phyloP scores from a whole-genome alignment of 106 monocot genomes.

The Apostasia ramifera region DNA sequence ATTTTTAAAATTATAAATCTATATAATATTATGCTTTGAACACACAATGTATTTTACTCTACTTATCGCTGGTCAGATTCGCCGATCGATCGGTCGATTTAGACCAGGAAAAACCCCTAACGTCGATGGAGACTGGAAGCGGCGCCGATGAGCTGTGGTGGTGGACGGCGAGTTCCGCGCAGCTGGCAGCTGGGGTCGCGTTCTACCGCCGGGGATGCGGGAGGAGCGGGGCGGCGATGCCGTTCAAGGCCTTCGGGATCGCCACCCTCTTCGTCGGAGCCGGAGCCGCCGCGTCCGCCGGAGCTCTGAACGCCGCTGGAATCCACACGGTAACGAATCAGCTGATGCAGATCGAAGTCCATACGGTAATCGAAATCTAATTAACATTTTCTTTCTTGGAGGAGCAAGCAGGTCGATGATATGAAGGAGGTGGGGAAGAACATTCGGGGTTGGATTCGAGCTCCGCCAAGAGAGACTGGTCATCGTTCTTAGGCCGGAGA shows the following conservation, averaged over 20 bases:
- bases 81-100: not conserved
- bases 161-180: constrained; percentile 76
- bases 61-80: too few relatives aligned
- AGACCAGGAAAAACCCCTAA: not conserved
- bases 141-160: constrained; percentile 50
- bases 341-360: too few relatives aligned
- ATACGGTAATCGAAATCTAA: not conserved
- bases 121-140: constrained; percentile 2
- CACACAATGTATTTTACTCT: too few relatives aligned
- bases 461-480: constrained; percentile 21
- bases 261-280: constrained; percentile 83
- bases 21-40: too few relatives aligned
- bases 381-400: not conserved
- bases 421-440: constrained; percentile 46
- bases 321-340: constrained; percentile 23
- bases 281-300: constrained; percentile 52
- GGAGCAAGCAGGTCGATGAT: constrained; percentile 47
- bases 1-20: too few relatives aligned
- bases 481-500: too few relatives aligned
- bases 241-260: constrained; percentile 82
- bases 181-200: constrained; percentile 45
- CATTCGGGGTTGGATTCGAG: constrained; percentile 44
- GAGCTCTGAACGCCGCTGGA: constrained; percentile 45
- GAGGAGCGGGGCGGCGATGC: constrained; percentile 52
- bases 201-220: constrained; percentile 51